These are phyloP conservation scores for Colletotrichum tropicicola DNA, from an alignment of 2,329 filamentous ascomycete genomes.

Conservation along the genomic window DNA sequence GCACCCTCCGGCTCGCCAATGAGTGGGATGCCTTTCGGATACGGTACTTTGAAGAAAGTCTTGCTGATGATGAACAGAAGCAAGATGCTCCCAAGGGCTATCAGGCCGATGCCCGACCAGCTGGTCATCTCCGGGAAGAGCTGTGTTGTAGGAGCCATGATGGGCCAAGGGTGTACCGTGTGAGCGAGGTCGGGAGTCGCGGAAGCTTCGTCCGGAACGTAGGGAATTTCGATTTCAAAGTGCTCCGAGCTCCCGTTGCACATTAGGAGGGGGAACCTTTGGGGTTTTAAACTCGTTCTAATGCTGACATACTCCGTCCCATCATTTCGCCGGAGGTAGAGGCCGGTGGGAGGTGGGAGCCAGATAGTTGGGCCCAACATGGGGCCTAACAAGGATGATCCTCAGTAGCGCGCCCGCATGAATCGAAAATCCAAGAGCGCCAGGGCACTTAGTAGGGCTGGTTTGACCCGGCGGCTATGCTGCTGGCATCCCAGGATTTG, in stretches of 20 bases:
- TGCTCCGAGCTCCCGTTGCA: too few species aligned
- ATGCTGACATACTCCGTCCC: background rate
- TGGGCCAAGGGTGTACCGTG: background rate
- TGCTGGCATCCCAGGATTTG: too few species aligned
- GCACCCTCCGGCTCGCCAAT: slow-evolving; percentile 35
- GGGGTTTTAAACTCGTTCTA: background rate
- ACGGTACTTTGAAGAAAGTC: slow-evolving; percentile 32
- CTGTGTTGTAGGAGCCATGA: slow-evolving; percentile 3
- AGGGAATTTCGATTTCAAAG: too few species aligned
- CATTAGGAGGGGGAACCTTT: too few species aligned
- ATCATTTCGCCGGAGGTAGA: background rate
- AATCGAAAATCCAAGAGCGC: background rate
- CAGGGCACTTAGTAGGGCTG: too few species aligned
- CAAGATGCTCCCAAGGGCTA: slow-evolving; percentile 9
- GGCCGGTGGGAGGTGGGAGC: background rate
- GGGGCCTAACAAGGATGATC: slow-evolving; percentile 1
- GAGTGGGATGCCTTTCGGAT: slow-evolving; percentile 36
- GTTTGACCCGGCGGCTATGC: too few species aligned
- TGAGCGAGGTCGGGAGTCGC: background rate
- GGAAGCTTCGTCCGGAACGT: background rate
- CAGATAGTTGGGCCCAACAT: background rate
- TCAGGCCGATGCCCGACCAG: slow-evolving; percentile 2
- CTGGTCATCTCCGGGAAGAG: background rate
- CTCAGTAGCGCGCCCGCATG: background rate
- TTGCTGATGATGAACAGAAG: slow-evolving; percentile 32